phyloP scores from a whole-genome alignment of 805 yeast genomes.

The Blastobotrys americana region DNA sequence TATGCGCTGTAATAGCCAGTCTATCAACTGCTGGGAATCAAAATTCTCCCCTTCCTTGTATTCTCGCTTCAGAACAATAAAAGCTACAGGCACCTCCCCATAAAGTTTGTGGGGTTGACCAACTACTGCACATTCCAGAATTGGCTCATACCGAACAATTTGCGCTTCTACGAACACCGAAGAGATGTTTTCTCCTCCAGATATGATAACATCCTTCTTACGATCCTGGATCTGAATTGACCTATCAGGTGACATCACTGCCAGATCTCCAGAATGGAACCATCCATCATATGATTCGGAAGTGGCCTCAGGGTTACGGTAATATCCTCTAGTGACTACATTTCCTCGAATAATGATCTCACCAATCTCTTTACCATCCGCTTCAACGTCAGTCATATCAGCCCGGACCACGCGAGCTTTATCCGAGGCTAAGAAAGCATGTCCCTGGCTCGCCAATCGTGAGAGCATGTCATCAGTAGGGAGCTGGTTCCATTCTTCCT shows the following conservation, averaged over 20 bases:
- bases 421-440: slow-evolving; percentile 26
- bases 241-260: slow-evolving; percentile 31
- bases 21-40: slow-evolving; percentile 16
- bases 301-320: slow-evolving; percentile 29
- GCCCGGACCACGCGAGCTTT: slow-evolving; percentile 25
- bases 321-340: slow-evolving; percentile 29
- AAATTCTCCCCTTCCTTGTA: slow-evolving; percentile 13
- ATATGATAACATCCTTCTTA: slow-evolving; percentile 32
- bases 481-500: slow-evolving; percentile 27
- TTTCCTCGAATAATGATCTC: slow-evolving; percentile 31
- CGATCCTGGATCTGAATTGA: slow-evolving; percentile 30
- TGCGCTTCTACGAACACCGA: slow-evolving; percentile 30
- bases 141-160: slow-evolving; percentile 23
- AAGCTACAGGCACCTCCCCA: slow-evolving; percentile 32
- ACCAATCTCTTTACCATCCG: slow-evolving; percentile 29
- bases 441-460: slow-evolving; percentile 31
- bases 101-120: slow-evolving; percentile 28
- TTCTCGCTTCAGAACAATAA: slow-evolving; percentile 22
- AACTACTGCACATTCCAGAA: slow-evolving; percentile 30
- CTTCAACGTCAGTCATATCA: slow-evolving; percentile 22
- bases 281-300: slow-evolving; percentile 31
- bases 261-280: slow-evolving; percentile 32
- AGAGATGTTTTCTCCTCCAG: slow-evolving; percentile 34
- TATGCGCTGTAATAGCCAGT: slow-evolving; percentile 22
- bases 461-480: slow-evolving; percentile 23